Evolutionary conservation across 768 basidiomycete genomes (phyloP).

Genomic region (Termitomyces sp.): DNA sequence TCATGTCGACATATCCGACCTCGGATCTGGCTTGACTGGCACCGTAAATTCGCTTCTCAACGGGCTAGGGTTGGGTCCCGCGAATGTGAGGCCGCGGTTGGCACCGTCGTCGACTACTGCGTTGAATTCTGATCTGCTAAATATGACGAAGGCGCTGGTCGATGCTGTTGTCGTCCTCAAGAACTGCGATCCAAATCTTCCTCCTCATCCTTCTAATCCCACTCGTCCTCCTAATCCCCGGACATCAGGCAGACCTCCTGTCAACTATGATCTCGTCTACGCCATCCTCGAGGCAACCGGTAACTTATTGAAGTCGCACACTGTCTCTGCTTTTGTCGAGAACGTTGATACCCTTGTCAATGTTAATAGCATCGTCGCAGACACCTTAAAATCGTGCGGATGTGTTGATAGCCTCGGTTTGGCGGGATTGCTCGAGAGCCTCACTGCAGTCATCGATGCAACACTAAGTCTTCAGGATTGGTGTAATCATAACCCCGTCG

Average conservation of each 20-base stretch:
- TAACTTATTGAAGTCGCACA: constrained; percentile 14
- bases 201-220: not conserved
- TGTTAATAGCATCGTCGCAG: not conserved
- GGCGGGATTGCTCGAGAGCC: not conserved
- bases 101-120: not conserved
- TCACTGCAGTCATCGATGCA: constrained; percentile 4
- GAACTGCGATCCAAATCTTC: constrained; percentile 6
- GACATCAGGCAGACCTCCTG: not conserved
- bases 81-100: constrained; percentile 1
- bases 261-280: constrained; percentile 5
- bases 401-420: constrained; percentile 6
- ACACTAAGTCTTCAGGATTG: constrained; percentile 8
- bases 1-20: not conserved
- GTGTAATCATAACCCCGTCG: constrained; percentile 10
- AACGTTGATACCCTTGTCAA: constrained; percentile 9
- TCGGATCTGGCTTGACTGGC: not conserved
- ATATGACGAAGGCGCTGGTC: constrained; percentile 14
- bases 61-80: constrained; percentile 4
- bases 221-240: not conserved
- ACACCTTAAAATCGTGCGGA: constrained; percentile 4
- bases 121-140: constrained; percentile 14
- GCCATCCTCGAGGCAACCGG: constrained; percentile 12
- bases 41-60: constrained; percentile 3
- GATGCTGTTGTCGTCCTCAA: constrained; percentile 16
- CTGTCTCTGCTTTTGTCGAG: constrained; percentile 13